Evolutionary conservation across 371 early-diverging fungal species (phyloP).

Genomic region (Phascolomyces articulosus): DNA sequence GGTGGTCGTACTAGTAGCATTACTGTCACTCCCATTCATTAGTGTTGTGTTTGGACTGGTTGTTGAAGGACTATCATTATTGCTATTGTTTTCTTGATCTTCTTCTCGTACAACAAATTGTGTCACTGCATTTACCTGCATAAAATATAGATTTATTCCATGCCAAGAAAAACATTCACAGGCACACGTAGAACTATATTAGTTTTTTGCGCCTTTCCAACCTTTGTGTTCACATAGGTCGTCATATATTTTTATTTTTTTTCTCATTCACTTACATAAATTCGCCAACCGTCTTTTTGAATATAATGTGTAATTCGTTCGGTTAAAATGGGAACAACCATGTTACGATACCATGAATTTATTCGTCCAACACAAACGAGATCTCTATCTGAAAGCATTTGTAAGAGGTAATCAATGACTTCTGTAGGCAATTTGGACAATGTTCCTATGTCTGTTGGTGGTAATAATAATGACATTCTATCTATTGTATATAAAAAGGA

Average conservation of each 20-base stretch:
- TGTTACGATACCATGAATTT: background rate
- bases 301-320: conserved; percentile 1
- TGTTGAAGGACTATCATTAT: too few relatives aligned
- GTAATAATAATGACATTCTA: background rate
- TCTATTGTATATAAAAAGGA: background rate
- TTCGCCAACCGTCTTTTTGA: background rate
- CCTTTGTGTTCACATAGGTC: too few relatives aligned
- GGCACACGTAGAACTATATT: too few relatives aligned
- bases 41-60: background rate
- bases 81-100: background rate
- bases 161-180: too few relatives aligned
- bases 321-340: background rate
- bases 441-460: background rate
- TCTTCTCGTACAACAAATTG: background rate
- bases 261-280: background rate
- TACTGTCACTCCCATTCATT: background rate
- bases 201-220: too few relatives aligned
- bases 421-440: background rate
- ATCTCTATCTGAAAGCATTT: background rate
- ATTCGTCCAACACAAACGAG: conserved; percentile 1
- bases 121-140: background rate
- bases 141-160: too few relatives aligned
- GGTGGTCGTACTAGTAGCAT: background rate
- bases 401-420: background rate
- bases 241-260: too few relatives aligned